Base-by-base conservation (phyloP, 148 eudicot species). In the Dianthus caryophyllus region DNA sequence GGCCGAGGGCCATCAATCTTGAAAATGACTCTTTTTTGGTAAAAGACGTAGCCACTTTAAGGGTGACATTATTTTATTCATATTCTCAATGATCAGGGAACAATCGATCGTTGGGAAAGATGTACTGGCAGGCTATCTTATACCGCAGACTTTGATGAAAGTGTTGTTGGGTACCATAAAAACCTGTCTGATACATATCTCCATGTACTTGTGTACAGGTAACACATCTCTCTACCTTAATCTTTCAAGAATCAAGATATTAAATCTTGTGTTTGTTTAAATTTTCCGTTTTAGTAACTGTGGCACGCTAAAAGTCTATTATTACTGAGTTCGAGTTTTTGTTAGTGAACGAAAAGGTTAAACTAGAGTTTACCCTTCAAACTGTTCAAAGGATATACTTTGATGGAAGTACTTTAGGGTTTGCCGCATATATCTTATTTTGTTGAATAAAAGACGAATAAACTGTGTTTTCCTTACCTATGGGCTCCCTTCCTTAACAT, bases 191-290 rank as follows among this genome's bases (percentile, higher is more conserved):
- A 47, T 41, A 71, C 52, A 22, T 65, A 50, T 24, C 72, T 76
- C 39, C 68, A 71, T 29, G 76, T 64, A 9, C 73, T 77, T 10
- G 50, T 76, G 13, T 76, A 66, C 66, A 76, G 79, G 79, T 76
- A 61, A n/a, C 27, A 16, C 9, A 27, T 64, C 21, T 64, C 55
- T 7, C 38, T 2, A 7, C 15, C 15, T 43, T 31, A 1, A 29
- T 10, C 6, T 56, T 26, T 61, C 18, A 2, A 9, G 9, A 17
- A 18, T n/a, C n/a, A n/a, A n/a, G n/a, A 61, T 7, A 7, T 18
- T 21, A 11, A 27, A 29, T 11, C 9, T 29, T 33, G 38, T 33
- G 26, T 25, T 25, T 29, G 20, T 27, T 56, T 15, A 9, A 12
- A 26, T 16, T 56, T 56, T 56, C 7, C 38, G 3, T 33, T 56